These are phyloP conservation scores for Xerocomus brunneocitrinus DNA, from an alignment of 768 basidiomycete genomes.

Conservation along the genomic window DNA sequence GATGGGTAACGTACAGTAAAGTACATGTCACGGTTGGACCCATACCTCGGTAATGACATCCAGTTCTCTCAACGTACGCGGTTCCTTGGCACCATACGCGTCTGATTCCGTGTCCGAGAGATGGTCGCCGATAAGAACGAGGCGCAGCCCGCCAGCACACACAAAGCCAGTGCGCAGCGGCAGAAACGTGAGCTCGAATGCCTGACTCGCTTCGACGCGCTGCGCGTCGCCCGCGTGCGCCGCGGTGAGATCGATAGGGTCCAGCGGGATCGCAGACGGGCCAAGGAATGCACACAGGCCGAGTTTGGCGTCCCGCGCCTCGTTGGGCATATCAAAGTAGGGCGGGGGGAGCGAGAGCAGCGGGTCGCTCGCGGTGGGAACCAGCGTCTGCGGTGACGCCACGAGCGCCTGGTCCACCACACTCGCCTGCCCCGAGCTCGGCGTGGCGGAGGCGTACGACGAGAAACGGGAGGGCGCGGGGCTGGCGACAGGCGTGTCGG, in stretches of 20 bases:
- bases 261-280: constrained; percentile 45
- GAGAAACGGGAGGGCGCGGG: constrained; percentile 6
- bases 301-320: constrained; percentile 29
- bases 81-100: constrained; percentile 28
- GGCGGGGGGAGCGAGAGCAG: constrained; percentile 40
- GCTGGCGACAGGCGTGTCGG: constrained; percentile 4
- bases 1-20: constrained; percentile 1
- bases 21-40: constrained; percentile 40
- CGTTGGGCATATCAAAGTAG: constrained; percentile 40
- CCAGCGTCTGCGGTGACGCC: constrained; percentile 13
- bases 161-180: constrained; percentile 57
- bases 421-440: not conserved
- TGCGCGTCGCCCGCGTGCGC: constrained; percentile 5
- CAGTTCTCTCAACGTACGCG: constrained; percentile 63
- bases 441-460: constrained; percentile 4
- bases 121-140: constrained; percentile 59
- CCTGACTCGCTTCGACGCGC: constrained; percentile 41
- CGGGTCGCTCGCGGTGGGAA: constrained; percentile 6
- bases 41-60: constrained; percentile 69
- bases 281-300: constrained; percentile 44
- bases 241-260: constrained; percentile 36
- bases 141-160: constrained; percentile 65
- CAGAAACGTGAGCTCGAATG: constrained; percentile 63
- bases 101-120: constrained; percentile 31
- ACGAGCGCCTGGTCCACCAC: not conserved